Evolutionary conservation across 495 filamentous ascomycete genomes (phyloP), one percentile per base, ranked within the genome.

Genomic region (Annulohypoxylon nitens): DNA sequence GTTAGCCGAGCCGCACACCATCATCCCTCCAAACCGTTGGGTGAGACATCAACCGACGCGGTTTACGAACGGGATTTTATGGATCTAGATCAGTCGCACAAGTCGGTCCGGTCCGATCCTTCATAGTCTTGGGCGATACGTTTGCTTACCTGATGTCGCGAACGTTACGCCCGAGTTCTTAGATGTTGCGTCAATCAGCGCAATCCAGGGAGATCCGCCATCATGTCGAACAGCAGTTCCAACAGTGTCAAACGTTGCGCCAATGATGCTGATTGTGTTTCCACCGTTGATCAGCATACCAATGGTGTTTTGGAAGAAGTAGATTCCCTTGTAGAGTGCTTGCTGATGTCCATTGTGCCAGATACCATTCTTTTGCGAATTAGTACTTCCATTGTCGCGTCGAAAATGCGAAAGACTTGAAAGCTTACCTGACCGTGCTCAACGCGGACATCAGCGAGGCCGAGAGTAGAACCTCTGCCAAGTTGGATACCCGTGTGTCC

Each of bases 301-400:
- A 10, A 88, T 82, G 37, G 88, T 86, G 54, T 86, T 87, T 4
- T 83, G 77, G 62, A 78, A 82, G 71, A 93, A 90, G 37, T 82
- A 84, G 30, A 94, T 79, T 72, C 90, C 88, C 55, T 90, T 89
- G 80, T 89, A 91, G 0, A 90, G 88, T 57, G 90, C 93, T 73
- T 93, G 92, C 76, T 93, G 92, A 67, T 92, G 81, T 2, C 80
- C 92, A 55, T 90, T 86, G 48, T 91, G 71, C 70, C 84, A 85
- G 48, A 87, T 85, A 20, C 88, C 82, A 20, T 81, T 82, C 78
- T 83, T 43, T 5, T 41, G 20, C 37, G 0, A n/a, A 8, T 69
- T 66, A 64, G 68, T 71, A 25, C 70, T 26, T 47, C 10, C n/a
- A 9, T 25, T 20, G 10, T 53, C 20, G 20, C 34, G 18, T 5